Evolutionary conservation across 768 basidiomycete genomes (phyloP), one percentile per base, ranked within the genome.

Genomic region (Panaeolus cyanescens): DNA sequence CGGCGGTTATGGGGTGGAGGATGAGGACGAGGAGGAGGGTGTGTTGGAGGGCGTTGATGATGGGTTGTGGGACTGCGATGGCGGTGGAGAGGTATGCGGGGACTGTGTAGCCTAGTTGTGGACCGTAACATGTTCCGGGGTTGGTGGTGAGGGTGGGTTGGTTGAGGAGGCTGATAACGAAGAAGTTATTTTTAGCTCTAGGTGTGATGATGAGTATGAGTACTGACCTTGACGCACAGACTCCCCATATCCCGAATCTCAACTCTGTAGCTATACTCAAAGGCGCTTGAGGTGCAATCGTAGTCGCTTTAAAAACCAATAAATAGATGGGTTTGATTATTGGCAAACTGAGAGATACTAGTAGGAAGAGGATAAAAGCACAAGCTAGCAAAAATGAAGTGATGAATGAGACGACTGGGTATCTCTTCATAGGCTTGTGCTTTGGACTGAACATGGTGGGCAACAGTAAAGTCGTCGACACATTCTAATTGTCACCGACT

Each of bases 221-320:
- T 13, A 62, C 69, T 60, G 59, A 82, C 86, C 79, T 84, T n/a
- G 73, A 73, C 1, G 87, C 87, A 73, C 93, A 95, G 33, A 88
- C 79, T 0, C 93, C 93, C 89, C 92, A 94, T 5, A 93, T 88
- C 3, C 93, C 93, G 62, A 93, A 89, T 33, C 85, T 81, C 9
- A 93, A 72, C 65, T 80, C 77, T 3, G 86, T 88, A 30, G 86
- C 86, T 12, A 85, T 72, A 62, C 79, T 79, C 10, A 87, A 85
- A 32, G 69, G 64, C 2, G 80, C 79, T 54, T 57, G 55, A 54
- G 75, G 70, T 39, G 59, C 66, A 0, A 65, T 62, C 7, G 68
- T 50, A 0, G 70, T 73, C 42, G 81, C 72, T 60, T 72, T 65
- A 73, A 91, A 70, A 19, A 74, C 66, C 54, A 92, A 74, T 28